Base-by-base conservation (phyloP, 306 rosid species). In the Morella rubra region DNA sequence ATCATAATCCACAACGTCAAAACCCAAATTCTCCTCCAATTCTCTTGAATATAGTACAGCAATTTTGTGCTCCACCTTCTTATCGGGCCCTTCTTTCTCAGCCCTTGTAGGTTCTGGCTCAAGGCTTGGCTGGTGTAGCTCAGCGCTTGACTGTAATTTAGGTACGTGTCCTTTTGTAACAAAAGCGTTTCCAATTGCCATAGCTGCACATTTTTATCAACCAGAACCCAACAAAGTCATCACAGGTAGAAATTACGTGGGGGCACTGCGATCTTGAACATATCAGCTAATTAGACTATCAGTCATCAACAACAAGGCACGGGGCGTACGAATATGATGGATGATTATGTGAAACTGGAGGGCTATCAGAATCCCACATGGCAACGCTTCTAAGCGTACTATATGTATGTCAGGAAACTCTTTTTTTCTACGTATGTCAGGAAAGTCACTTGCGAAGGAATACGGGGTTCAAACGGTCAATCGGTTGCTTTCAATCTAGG, bases 41-140 rank as follows among this genome's bases (percentile, higher is more conserved):
- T 88, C 76, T 96, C 99, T 84, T 92, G 96, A 83, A 96, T 85
- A 84, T 79, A 92, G 78, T 96, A 96, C 55, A 96, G 59, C 5
- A 88, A 45, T 68, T 85, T 86, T 47, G 84, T 85, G 87, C 98
- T 88, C 82, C 90, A 70, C 83, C 91, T 84, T 15, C 91, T 87
- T 75, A 96, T 87, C 15, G 93, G 89, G 77, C 94, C 84, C 74
- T 76, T 87, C 79, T 76, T 85, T 83, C 98, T 85, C 64, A 92
- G 87, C 50, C 99, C 99, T 51, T 91, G 99, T 61, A 96, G 89
- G 82, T 93, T 96, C 87, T 96, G 99, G 85, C 99, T 96, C 83
- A 96, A 76, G 18, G 99, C 99, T 86, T 93, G 98, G 89, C 99
- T 96, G 9, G 99, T 96, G 84, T 92, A 91, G 89, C 99, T 96